Evolutionary conservation across 2,329 filamentous ascomycete genomes (phyloP).

Genomic region (Pseudogymnoascus sp.): DNA sequence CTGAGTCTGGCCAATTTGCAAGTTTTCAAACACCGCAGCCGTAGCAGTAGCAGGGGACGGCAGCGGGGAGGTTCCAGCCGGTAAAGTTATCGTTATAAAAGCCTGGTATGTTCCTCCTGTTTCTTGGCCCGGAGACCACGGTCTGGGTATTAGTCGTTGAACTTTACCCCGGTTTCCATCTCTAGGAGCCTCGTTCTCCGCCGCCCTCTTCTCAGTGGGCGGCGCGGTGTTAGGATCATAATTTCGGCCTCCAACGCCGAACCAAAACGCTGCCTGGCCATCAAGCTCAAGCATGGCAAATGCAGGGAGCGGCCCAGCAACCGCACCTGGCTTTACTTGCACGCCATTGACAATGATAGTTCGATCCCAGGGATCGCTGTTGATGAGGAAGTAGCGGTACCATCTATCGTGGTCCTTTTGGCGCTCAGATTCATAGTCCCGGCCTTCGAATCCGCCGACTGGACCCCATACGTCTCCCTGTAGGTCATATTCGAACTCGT

Average conservation of each 20-base stretch:
- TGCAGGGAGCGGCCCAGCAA: constrained; percentile 28
- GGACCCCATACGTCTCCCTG: background rate
- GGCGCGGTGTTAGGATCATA: background rate
- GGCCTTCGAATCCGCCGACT: background rate
- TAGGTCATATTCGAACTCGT: background rate
- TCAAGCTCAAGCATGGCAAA: constrained; percentile 23
- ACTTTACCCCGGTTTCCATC: background rate
- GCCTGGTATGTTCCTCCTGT: background rate
- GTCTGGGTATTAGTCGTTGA: background rate
- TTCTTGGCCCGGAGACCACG: background rate
- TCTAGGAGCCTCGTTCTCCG: background rate
- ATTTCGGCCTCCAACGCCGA: background rate
- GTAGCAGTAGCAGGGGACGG: background rate
- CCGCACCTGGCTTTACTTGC: constrained; percentile 23
- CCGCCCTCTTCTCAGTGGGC: background rate
- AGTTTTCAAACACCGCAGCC: background rate
- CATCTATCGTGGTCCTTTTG: constrained; percentile 3
- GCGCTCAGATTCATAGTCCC: constrained; percentile 1
- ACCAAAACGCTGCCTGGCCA: background rate
- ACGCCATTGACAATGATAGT: constrained; percentile 26
- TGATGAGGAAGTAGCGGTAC: constrained; percentile 26
- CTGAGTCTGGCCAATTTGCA: background rate
- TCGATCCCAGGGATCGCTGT: constrained; percentile 21
- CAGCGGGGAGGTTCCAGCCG: background rate
- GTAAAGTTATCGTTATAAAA: background rate